A percentile compares a stretch with the other conserved stretches of the same genome.
phyloP scores from a whole-genome alignment of 768 basidiomycete genomes.

The Termitomyces heimii region DNA sequence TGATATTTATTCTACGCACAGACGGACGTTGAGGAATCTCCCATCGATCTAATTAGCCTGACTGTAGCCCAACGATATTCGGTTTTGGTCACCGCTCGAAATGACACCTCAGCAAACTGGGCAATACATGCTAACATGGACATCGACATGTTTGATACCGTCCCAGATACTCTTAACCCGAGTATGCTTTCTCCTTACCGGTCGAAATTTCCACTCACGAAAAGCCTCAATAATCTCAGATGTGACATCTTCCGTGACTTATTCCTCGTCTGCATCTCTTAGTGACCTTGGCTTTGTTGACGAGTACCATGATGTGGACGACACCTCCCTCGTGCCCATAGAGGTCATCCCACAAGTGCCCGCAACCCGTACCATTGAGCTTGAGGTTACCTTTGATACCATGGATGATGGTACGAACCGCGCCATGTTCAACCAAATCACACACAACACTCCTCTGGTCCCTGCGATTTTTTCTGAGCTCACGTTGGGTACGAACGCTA shows the following conservation, averaged over 20 bases:
- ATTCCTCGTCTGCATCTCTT: constrained; percentile 45
- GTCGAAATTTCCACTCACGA: background rate
- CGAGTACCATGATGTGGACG: constrained; percentile 58
- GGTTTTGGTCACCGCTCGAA: constrained; percentile 84
- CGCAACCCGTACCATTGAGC: constrained; percentile 53
- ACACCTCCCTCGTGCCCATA: constrained; percentile 65
- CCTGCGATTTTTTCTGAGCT: constrained; percentile 74
- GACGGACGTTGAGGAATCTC: constrained; percentile 73
- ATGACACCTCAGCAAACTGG: constrained; percentile 82
- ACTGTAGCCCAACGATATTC: constrained; percentile 93
- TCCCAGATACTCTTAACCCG: constrained; percentile 67
- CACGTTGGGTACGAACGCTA: constrained; percentile 72
- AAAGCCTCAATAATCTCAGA: constrained; percentile 36
- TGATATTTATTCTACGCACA: constrained; percentile 19
- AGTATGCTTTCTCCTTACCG: constrained; percentile 40
- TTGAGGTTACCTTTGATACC: constrained; percentile 78
- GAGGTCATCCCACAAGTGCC: constrained; percentile 40
- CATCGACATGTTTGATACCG: constrained; percentile 78
- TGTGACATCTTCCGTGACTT: constrained; percentile 78
- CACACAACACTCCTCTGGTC: constrained; percentile 63
- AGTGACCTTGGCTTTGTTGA: constrained; percentile 50
- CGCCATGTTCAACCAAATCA: constrained; percentile 69
- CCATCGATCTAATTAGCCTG: constrained; percentile 66
- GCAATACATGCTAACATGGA: constrained; percentile 91
- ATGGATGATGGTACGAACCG: constrained; percentile 83